Conservation (phyloP, 306 rosid genomes). For the Clitoria ternatea region DNA sequence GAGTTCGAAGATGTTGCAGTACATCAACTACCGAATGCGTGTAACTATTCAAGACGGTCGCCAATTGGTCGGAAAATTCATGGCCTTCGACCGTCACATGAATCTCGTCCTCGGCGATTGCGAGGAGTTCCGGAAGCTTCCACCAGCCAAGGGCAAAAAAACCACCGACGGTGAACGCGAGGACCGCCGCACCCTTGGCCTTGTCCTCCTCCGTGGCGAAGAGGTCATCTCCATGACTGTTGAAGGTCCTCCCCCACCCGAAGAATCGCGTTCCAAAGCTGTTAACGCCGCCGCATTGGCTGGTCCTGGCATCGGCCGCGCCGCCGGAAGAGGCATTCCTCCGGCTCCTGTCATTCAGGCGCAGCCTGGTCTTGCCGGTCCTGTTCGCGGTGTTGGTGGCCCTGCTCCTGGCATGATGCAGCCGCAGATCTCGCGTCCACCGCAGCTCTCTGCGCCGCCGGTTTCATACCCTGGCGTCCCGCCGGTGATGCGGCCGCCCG, state of each 20-base stretch:
- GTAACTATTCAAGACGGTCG: conserved; percentile 98
- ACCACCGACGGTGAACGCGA: conserved; percentile 69
- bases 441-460: conserved; percentile 69
- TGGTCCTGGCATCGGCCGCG: conserved; percentile 87
- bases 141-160: conserved; percentile 84
- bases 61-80: conserved; percentile 91
- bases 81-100: conserved; percentile 99
- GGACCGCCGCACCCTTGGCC: conserved; percentile 95
- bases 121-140: conserved; percentile 96
- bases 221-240: conserved; percentile 99
- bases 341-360: conserved; percentile 80
- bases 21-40: conserved; percentile 88
- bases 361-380: conserved; percentile 91
- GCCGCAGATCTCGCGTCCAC: conserved; percentile 88
- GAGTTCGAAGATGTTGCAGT: conserved; percentile 99
- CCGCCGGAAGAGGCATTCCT: conserved; percentile 82
- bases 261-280: conserved; percentile 89
- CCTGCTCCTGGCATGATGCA: conserved; percentile 99
- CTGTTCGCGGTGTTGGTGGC: conserved; percentile 91
- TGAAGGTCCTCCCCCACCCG: conserved; percentile 96
- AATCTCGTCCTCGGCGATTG: conserved; percentile 96
- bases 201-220: conserved; percentile 95
- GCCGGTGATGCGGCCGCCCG: conserved; percentile 73
- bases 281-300: conserved; percentile 73
- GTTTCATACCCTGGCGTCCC: conserved; percentile 61